Conservation (phyloP, 371 early-diverging fungal species). For the Actinomucor elegans region DNA sequence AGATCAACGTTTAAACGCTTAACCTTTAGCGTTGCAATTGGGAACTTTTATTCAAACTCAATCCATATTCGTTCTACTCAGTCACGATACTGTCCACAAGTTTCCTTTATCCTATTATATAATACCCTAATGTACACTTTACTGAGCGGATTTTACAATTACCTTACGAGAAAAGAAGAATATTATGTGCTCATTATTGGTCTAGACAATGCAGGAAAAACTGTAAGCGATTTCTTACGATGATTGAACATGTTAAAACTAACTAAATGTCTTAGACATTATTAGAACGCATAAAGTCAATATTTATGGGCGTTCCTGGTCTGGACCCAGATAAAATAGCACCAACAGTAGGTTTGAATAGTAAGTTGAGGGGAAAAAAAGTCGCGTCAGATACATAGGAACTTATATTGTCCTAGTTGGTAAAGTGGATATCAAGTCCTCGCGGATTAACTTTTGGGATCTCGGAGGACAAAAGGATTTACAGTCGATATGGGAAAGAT, state of each 20-base stretch:
- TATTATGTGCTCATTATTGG: slow-evolving; percentile 94
- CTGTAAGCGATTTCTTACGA: slow-evolving; percentile 67
- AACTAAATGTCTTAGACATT: slow-evolving; percentile 20
- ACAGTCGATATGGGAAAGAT: slow-evolving; percentile 89
- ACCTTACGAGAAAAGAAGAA: slow-evolving; percentile 85
- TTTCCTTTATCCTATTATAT: no score
- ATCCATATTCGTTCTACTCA: no score
- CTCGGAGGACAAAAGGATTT: slow-evolving; percentile 92
- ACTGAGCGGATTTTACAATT: slow-evolving; percentile 83
- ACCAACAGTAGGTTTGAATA: slow-evolving; percentile 95
- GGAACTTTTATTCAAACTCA: no score
- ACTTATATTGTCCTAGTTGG: slow-evolving; percentile 71
- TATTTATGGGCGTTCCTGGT: slow-evolving; percentile 45
- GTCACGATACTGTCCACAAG: no score
- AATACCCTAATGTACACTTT: slow-evolving; percentile 86
- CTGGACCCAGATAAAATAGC: slow-evolving; percentile 88
- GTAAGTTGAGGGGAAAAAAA: slow-evolving; percentile 38
- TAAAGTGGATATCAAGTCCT: slow-evolving; percentile 67
- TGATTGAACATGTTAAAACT: not conserved
- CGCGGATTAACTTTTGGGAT: slow-evolving; percentile 90
- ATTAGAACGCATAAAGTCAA: slow-evolving; percentile 27
- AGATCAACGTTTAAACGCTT: no score
- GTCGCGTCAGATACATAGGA: not conserved
- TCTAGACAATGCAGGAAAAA: slow-evolving; percentile 96
- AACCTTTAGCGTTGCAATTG: no score